Percentiles rank a stretch among this genome's conserved stretches.
These are phyloP conservation scores for Linum trigynum DNA, from an alignment of 345 rosid genomes.

Conservation along the genomic window DNA sequence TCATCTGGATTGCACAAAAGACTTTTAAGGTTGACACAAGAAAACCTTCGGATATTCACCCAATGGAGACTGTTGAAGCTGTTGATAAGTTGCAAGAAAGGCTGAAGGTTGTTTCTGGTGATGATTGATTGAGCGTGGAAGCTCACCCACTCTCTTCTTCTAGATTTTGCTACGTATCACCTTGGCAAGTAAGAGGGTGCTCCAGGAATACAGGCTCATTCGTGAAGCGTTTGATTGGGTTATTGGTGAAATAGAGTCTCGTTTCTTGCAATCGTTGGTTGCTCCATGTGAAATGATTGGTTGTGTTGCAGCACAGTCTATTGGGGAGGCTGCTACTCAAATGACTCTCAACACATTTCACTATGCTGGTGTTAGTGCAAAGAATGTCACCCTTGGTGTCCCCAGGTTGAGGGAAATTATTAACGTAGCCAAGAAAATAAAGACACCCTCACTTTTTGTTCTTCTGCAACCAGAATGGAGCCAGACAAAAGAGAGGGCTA, in stretches of 20 bases:
- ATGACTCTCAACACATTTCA: conserved; percentile 98
- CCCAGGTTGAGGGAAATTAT: conserved; percentile 94
- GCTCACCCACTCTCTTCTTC: conserved; percentile 94
- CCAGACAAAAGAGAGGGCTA: conserved; percentile 84
- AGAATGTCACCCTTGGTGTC: conserved; percentile 97
- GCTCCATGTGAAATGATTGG: conserved; percentile 99
- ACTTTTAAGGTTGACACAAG: conserved; percentile 73
- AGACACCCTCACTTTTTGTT: conserved; percentile 90
- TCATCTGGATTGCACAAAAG: conserved; percentile 96
- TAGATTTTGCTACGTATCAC: conserved; percentile 91
- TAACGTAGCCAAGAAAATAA: conserved; percentile 88
- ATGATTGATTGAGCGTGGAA: conserved; percentile 82
- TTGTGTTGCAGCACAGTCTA: conserved; percentile 97
- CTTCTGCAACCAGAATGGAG: conserved; percentile 62
- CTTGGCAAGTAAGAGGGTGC: conserved; percentile 91
- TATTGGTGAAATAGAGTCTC: conserved; percentile 89
- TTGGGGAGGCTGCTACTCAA: conserved; percentile 99
- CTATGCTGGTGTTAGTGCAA: conserved; percentile 99
- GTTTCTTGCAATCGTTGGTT: conserved; percentile 81
- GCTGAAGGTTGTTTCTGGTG: conserved; percentile 89
- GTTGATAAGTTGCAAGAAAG: conserved; percentile 95
- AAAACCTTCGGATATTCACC: conserved; percentile 79
- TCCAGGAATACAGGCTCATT: conserved; percentile 88
- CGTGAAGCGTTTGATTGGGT: conserved; percentile 99
- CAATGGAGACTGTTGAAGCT: conserved; percentile 92